A percentile compares a stretch with the other conserved stretches of the same genome.
Conservation (phyloP, 2,329 filamentous ascomycete genomes). For the Trichoderma sp. region DNA sequence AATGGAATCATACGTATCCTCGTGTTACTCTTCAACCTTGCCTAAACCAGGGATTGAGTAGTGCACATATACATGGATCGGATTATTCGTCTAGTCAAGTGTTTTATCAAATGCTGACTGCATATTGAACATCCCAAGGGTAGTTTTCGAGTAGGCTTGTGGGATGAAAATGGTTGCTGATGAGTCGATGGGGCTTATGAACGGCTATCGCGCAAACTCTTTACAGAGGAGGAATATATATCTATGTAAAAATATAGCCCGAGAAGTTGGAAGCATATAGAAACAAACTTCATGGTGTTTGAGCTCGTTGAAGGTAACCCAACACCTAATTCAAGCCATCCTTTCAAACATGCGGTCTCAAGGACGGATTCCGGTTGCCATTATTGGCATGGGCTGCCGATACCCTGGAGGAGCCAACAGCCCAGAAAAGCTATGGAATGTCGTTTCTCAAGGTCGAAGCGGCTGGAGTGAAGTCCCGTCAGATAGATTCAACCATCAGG, state of each 20-base stretch:
- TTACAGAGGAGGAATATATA: background rate
- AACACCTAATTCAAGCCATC: background rate
- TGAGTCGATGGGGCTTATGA: background rate
- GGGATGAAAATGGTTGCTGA: background rate
- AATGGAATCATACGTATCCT: background rate
- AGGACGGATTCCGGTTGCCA: slow-evolving; percentile 23
- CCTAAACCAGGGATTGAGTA: background rate
- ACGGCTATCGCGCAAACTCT: background rate
- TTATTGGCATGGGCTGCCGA: slow-evolving; percentile 49
- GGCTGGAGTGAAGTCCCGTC: slow-evolving; percentile 45
- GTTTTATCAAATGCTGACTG: slow-evolving; percentile 8
- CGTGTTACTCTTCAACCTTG: background rate
- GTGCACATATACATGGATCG: background rate
- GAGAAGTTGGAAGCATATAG: accelerated
- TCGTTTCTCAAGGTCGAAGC: slow-evolving; percentile 41
- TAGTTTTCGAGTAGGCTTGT: background rate
- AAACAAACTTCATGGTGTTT: background rate
- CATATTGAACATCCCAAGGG: background rate
- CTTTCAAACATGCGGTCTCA: background rate
- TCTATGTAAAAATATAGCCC: background rate
- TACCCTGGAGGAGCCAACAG: slow-evolving; percentile 47
- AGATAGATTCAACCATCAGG: slow-evolving; percentile 46
- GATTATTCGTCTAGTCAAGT: background rate
- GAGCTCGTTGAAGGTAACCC: background rate
- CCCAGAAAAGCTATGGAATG: slow-evolving; percentile 45